Evolutionary conservation across 768 basidiomycete species (phyloP).

Genomic region (Rhizopogon roseolus): DNA sequence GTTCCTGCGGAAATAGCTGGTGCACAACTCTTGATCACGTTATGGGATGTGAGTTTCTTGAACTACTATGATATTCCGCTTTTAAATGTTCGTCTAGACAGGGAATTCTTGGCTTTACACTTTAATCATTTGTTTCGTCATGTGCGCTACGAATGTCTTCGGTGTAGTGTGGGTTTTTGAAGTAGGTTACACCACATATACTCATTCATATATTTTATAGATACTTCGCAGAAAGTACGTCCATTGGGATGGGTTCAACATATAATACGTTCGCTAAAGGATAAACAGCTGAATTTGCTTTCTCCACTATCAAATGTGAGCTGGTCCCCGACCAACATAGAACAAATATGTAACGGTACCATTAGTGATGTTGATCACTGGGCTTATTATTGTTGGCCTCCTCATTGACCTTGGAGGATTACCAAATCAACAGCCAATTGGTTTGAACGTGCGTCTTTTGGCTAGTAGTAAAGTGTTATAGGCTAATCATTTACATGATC

Average conservation of each 20-base stretch:
- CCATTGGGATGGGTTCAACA: too few relatives aligned
- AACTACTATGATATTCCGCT: neutral
- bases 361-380: conserved; percentile 54
- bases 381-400: conserved; percentile 56
- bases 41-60: conserved; percentile 56
- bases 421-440: conserved; percentile 42
- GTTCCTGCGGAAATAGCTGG: conserved; percentile 72
- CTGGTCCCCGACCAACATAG: neutral
- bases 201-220: conserved; percentile 17
- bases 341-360: neutral
- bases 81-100: conserved; percentile 22
- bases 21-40: conserved; percentile 62
- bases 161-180: conserved; percentile 47
- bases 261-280: neutral
- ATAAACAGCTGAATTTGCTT: conserved; percentile 53
- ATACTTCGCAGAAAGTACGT: conserved; percentile 62
- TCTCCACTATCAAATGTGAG: conserved; percentile 67
- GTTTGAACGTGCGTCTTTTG: conserved; percentile 51
- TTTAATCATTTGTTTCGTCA: conserved; percentile 49
- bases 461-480: too few relatives aligned
- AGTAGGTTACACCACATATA: neutral
- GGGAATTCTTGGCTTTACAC: conserved; percentile 53
- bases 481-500: neutral
- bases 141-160: conserved; percentile 64
- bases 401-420: conserved; percentile 71